Conservation (phyloP, 1,284 basidiomycete species). For the Malassezia arunalokei region DNA sequence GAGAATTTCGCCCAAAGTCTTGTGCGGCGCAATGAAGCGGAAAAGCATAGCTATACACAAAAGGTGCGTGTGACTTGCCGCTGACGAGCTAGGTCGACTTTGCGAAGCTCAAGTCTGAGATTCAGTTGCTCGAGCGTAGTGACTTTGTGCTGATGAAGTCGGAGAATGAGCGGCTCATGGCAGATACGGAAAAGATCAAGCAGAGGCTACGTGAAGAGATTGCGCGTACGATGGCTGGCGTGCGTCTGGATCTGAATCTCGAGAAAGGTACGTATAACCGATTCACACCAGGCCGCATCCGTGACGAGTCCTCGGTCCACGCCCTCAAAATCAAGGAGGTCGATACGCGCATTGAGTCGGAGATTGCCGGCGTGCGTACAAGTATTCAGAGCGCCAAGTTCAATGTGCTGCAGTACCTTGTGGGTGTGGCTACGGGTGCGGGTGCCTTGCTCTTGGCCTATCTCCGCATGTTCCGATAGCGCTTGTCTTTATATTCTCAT, state of each 20-base stretch:
- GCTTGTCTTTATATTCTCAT: not conserved
- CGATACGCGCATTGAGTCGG: conserved; percentile 90
- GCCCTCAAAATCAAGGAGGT: conserved; percentile 97
- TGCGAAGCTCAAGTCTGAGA: conserved; percentile 86
- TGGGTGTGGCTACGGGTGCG: conserved; percentile 61
- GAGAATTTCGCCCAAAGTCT: conserved; percentile 35
- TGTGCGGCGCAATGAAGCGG: conserved; percentile 40
- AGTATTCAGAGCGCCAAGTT: conserved; percentile 85
- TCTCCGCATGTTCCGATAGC: conserved; percentile 51
- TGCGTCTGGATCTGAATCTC: conserved; percentile 84
- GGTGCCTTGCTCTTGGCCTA: conserved; percentile 77
- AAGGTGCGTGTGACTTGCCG: conserved; percentile 16
- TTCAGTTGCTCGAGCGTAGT: conserved; percentile 93
- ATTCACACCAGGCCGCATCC: conserved; percentile 56
- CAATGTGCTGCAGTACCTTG: conserved; percentile 39
- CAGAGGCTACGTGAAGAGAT: conserved; percentile 72
- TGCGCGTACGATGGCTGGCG: conserved; percentile 80
- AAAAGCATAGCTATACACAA: conserved; percentile 40
- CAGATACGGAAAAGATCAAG: conserved; percentile 90
- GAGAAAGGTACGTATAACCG: conserved; percentile 59
- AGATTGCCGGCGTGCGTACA: conserved; percentile 79
- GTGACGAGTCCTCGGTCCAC: conserved; percentile 82
- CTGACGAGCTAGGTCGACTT: conserved; percentile 69
- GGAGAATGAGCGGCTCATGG: conserved; percentile 79
- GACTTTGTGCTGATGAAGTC: conserved; percentile 90